Evolutionary conservation across 352 stramenopile genomes (phyloP), one percentile per base, ranked within the genome.

Genomic region (Phytopythium kandeliae): DNA sequence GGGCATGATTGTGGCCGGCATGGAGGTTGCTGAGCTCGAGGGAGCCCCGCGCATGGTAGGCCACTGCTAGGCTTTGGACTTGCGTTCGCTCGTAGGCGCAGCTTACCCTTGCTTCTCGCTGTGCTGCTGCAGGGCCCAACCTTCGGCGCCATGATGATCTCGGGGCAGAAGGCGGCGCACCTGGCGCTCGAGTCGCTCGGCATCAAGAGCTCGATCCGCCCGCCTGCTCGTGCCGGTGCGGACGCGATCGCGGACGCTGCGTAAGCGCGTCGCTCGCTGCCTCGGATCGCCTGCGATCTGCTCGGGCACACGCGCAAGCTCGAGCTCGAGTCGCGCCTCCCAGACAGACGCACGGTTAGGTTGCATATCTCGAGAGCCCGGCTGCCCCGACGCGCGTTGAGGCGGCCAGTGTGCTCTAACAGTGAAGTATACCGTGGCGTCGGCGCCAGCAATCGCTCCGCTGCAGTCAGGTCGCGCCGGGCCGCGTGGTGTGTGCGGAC

Each of bases 131-230:
- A 78, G 68, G 72, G 72, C 35, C 72, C 72, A 40, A 84, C 72
- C 26, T 84, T 84, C 28, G 72, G 72, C 37, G 72, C 69, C 34
- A 84, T 84, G 72, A 84, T 84, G 72, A 84, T 84, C 59, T 84
- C 72, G 33, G 72, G 72, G 25, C 72, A 84, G 50, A 84, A 84
- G 68, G 72, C 72, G 2, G 72, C 72, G 46, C 72, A 84, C 57
- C 64, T 84, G 47, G 69, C 72, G 40, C 54, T 84, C 28, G 70
- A 84, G 57, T 74, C 69, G 41, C 67, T 84, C 35, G 72, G 72
- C 42, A 69, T 84, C 51, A 69, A 81, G 72, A 84, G 71, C 62
- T 58, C 62, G 51, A 78, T 84, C 49, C 52, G 60, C 46, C 67
- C 69, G 24, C 67, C 58, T 37, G 60, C 63, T 41, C 55, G 63